These are phyloP conservation scores for Hortaea sp. DNA, from an alignment of 2,329 filamentous ascomycete species.

Conservation along the genomic window DNA sequence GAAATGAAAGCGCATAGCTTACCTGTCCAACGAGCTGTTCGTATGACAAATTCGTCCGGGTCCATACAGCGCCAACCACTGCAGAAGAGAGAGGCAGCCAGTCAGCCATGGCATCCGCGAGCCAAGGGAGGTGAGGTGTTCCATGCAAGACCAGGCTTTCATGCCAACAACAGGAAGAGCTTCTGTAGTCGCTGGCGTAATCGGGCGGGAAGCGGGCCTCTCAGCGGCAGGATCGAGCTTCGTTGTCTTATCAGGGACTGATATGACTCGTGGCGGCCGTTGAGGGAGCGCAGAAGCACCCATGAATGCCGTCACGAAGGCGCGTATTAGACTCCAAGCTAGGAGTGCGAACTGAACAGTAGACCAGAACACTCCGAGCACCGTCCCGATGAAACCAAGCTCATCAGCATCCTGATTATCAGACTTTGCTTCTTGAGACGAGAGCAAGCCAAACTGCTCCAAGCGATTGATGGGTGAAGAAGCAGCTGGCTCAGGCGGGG, in stretches of 20 bases:
- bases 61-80: slow-evolving; percentile 62
- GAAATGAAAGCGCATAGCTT: slow-evolving; percentile 37
- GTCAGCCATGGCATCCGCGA: slow-evolving; percentile 84
- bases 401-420: slow-evolving; percentile 11
- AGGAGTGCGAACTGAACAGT: slow-evolving; percentile 43
- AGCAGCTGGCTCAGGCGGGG: slow-evolving; percentile 11
- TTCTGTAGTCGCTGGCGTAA: slow-evolving; percentile 1
- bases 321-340: slow-evolving; percentile 46
- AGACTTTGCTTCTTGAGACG: slow-evolving; percentile 15
- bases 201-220: not conserved
- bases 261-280: slow-evolving; percentile 28
- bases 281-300: slow-evolving; percentile 58
- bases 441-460: slow-evolving; percentile 48
- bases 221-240: not conserved
- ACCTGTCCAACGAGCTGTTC: slow-evolving; percentile 82
- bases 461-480: slow-evolving; percentile 33
- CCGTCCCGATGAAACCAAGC: slow-evolving; percentile 5
- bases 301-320: slow-evolving; percentile 53
- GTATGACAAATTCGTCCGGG: slow-evolving; percentile 65
- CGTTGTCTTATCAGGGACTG: slow-evolving; percentile 1
- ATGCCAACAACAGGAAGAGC: slow-evolving; percentile 60
- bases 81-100: slow-evolving; percentile 63
- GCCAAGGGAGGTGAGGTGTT: slow-evolving; percentile 62
- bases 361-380: slow-evolving; percentile 31
- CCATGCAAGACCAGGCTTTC: slow-evolving; percentile 64